phyloP scores from a whole-genome alignment of 257 asterid genomes.

The Nicotiana tomentosiformis region DNA sequence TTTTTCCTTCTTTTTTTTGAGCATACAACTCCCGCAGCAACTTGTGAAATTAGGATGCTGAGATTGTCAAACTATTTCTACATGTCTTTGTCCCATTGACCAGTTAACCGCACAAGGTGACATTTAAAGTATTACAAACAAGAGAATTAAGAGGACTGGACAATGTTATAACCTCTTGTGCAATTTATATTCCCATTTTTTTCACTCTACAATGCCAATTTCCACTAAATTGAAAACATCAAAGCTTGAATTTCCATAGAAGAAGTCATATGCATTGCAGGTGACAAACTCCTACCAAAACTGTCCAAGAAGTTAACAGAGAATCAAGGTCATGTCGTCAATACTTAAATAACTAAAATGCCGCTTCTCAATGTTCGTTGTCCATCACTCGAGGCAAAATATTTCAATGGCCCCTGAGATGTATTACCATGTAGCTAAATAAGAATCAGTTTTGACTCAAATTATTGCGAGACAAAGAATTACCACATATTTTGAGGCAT shows the following conservation, averaged over 20 bases:
- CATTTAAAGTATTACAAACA: not conserved
- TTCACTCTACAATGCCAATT: not conserved
- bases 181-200: not conserved
- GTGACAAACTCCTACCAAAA: not conserved
- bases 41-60: not conserved
- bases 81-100: not conserved
- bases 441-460: slow-evolving; percentile 2
- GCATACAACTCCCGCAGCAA: not conserved
- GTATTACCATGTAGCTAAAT: slow-evolving; percentile 7
- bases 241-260: not conserved
- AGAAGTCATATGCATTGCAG: slow-evolving; percentile 6
- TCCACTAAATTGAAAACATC: not conserved
- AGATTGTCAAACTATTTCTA: not conserved
- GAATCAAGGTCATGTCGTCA: not conserved
- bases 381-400: not conserved
- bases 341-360: not conserved
- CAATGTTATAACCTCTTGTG: not conserved
- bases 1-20: not conserved
- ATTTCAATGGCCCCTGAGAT: not conserved
- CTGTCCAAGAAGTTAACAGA: slow-evolving; percentile 4
- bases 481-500: slow-evolving; percentile 92
- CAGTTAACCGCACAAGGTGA: not conserved
- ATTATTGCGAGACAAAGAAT: slow-evolving; percentile 7
- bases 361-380: not conserved
- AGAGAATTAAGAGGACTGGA: not conserved